phyloP scores from a whole-genome alignment of 345 rosid species.

The Pelargonium nanum region DNA sequence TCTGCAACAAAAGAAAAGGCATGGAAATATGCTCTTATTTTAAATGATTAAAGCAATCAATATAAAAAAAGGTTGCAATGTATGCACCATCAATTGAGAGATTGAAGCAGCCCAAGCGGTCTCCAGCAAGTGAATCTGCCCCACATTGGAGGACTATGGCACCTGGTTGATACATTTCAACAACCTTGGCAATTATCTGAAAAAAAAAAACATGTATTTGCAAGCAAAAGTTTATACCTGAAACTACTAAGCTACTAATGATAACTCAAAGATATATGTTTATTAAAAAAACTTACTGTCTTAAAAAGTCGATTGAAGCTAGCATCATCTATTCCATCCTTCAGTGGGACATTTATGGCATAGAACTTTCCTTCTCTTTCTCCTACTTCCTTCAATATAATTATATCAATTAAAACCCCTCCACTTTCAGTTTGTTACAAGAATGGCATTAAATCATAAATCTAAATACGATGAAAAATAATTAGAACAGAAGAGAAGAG shows the following conservation, averaged over 20 bases:
- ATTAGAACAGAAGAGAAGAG: not conserved
- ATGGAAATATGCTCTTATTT: slow-evolving; percentile 5
- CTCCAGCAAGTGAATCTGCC: slow-evolving; percentile 97
- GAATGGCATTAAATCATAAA: not conserved
- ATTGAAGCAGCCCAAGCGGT: slow-evolving; percentile 93
- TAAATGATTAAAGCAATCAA: not conserved
- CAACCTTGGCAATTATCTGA: slow-evolving; percentile 80
- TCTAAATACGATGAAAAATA: not conserved
- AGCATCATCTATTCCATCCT: slow-evolving; percentile 92
- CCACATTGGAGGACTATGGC: slow-evolving; percentile 97
- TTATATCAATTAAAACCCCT: slow-evolving; percentile 13
- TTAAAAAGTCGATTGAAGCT: slow-evolving; percentile 93
- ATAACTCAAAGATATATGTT: slow-evolving; percentile 4
- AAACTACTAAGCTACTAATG: slow-evolving; percentile 1
- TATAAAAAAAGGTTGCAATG: slow-evolving; percentile 21
- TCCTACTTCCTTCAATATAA: slow-evolving; percentile 76
- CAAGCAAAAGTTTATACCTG: slow-evolving; percentile 11
- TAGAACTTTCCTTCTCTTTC: slow-evolving; percentile 93
- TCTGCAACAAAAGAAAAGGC: slow-evolving; percentile 3
- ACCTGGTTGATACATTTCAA: slow-evolving; percentile 84
- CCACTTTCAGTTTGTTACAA: slow-evolving; percentile 8
- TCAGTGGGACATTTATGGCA: slow-evolving; percentile 91
- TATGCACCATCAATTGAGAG: slow-evolving; percentile 93
- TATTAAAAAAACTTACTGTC: slow-evolving; percentile 43
- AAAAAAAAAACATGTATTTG: slow-evolving; percentile 10